A percentile compares a stretch with the other conserved stretches of the same genome.
Conservation (phyloP, 139 green algal species). For the Haematococcus lacustris region DNA sequence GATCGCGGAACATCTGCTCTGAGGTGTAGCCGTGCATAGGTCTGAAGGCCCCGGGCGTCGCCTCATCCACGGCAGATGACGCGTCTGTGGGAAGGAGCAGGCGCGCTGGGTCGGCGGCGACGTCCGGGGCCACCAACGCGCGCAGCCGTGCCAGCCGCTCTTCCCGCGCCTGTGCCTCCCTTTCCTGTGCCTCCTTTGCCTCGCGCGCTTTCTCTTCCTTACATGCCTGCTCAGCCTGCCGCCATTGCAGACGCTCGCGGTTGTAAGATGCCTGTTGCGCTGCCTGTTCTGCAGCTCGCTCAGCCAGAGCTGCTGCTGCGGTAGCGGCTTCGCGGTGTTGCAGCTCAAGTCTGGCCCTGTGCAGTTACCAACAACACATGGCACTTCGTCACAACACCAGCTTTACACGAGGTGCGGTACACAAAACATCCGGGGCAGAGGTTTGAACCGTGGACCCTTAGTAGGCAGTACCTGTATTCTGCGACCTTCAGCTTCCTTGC, state of each 20-base stretch:
- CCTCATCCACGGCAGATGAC: background rate
- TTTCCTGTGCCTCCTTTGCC: background rate
- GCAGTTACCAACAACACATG: too few species aligned
- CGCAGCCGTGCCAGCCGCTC: constrained; percentile 4
- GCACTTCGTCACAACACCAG: too few species aligned
- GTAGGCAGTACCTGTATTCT: too few species aligned
- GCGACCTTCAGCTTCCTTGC: too few species aligned
- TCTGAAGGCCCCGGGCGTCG: constrained; percentile 15
- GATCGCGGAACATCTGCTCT: constrained; percentile 26
- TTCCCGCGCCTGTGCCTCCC: background rate
- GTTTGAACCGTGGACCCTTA: too few species aligned
- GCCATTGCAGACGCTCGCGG: constrained; percentile 3
- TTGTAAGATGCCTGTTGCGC: background rate
- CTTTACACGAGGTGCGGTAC: too few species aligned
- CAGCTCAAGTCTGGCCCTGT: too few species aligned
- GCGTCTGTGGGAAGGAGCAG: constrained; percentile 22
- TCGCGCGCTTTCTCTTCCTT: constrained; percentile 3
- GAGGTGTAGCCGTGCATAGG: constrained; percentile 23
- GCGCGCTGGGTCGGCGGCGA: constrained; percentile 9
- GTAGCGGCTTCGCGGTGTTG: too few species aligned
- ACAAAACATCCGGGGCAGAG: too few species aligned
- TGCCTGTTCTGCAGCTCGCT: too few species aligned
- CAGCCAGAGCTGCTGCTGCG: too few species aligned
- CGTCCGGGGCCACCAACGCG: background rate
- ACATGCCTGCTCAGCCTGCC: background rate